Percentiles rank a stretch among this genome's conserved stretches.
Conservation (phyloP, 495 filamentous ascomycete species). For the Daldinia loculata region DNA sequence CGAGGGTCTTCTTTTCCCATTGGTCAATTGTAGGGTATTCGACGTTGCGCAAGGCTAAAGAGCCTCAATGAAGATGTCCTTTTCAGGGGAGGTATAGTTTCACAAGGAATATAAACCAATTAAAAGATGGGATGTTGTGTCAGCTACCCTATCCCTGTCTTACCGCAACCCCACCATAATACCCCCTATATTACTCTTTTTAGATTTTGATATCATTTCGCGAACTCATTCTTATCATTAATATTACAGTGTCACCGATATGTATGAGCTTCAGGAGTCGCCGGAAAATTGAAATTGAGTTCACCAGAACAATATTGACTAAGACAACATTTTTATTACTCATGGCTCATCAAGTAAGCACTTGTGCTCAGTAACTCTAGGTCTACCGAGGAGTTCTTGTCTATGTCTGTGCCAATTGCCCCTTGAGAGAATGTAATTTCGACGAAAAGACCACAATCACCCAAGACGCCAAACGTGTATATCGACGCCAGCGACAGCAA, state of each 20-base stretch:
- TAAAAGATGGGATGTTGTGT: slow-evolving; percentile 23
- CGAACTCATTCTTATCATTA: background rate
- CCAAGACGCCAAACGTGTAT: slow-evolving; percentile 21
- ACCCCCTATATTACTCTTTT: slow-evolving; percentile 3
- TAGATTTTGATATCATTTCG: background rate
- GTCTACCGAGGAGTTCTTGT: background rate
- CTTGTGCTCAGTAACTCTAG: background rate
- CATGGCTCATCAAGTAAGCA: slow-evolving; percentile 4
- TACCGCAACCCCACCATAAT: slow-evolving; percentile 29
- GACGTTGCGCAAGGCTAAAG: slow-evolving; percentile 17
- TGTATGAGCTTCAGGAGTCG: too few species aligned
- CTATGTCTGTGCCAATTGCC: background rate
- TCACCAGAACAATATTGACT: background rate
- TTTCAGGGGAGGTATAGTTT: slow-evolving; percentile 38
- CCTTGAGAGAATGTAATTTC: background rate
- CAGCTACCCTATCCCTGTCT: slow-evolving; percentile 38
- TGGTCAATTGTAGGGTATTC: slow-evolving; percentile 6
- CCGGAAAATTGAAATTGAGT: background rate
- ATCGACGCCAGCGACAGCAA: slow-evolving; percentile 14
- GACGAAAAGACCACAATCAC: slow-evolving; percentile 1
- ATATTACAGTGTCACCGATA: background rate
- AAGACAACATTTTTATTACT: slow-evolving; percentile 4
- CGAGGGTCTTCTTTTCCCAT: slow-evolving; percentile 4
- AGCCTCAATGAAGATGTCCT: slow-evolving; percentile 39
- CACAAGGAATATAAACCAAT: slow-evolving; percentile 40